A percentile compares a stretch with the other conserved stretches of the same genome.
Evolutionary conservation across 2,329 filamentous ascomycete species (phyloP).

Genomic region (Colletotrichum lupini): DNA sequence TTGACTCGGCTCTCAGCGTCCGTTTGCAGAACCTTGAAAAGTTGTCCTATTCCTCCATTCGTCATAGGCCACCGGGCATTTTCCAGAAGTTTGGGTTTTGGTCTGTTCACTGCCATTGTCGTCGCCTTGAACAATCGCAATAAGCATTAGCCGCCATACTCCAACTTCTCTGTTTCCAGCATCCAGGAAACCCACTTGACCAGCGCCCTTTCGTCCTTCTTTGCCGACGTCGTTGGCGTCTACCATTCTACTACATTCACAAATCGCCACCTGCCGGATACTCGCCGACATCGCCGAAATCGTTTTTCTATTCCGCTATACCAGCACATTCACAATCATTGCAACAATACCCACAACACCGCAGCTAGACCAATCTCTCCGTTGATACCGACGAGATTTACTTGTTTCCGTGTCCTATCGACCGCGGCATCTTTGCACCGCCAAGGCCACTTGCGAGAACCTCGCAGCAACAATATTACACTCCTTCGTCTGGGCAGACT

Average conservation of each 20-base stretch:
- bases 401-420: background rate
- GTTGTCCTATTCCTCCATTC: slow-evolving; percentile 22
- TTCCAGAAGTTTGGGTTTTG: slow-evolving; percentile 18
- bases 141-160: background rate
- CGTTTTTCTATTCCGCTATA: background rate
- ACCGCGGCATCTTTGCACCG: background rate
- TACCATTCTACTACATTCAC: background rate
- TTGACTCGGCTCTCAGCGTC: slow-evolving; percentile 18
- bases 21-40: slow-evolving; percentile 33
- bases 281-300: slow-evolving; percentile 17
- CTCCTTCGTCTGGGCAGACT: background rate
- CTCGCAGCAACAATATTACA: background rate
- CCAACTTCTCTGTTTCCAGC: slow-evolving; percentile 10
- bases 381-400: background rate
- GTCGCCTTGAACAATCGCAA: slow-evolving; percentile 16
- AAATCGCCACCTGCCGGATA: slow-evolving; percentile 9
- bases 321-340: background rate
- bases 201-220: slow-evolving; percentile 2
- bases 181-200: background rate
- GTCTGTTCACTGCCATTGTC: slow-evolving; percentile 22
- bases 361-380: background rate
- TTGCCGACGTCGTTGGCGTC: slow-evolving; percentile 20
- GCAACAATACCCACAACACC: slow-evolving; percentile 4
- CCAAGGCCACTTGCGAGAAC: background rate
- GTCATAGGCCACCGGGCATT: slow-evolving; percentile 15